phyloP scores from a whole-genome alignment of 2,329 filamentous ascomycete species.

The Lecanicillium sp. region DNA sequence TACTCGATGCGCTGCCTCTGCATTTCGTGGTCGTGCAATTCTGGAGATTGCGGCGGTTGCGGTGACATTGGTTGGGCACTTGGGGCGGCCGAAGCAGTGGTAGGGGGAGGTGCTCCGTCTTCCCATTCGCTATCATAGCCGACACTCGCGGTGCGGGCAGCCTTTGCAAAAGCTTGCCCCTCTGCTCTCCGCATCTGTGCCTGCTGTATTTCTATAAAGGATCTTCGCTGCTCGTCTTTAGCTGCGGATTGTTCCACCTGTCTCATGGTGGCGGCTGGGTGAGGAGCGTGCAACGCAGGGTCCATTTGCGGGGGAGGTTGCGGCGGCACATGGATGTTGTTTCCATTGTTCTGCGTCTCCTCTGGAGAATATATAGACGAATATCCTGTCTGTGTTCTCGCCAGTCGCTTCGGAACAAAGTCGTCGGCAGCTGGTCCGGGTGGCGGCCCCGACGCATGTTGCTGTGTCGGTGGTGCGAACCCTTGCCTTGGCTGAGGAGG shows the following conservation, averaged over 20 bases:
- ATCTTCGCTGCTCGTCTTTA: slow-evolving; percentile 46
- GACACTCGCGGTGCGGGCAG: slow-evolving; percentile 27
- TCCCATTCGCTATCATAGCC: slow-evolving; percentile 25
- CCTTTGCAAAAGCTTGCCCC: slow-evolving; percentile 49
- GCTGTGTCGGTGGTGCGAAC: background rate
- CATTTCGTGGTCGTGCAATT: slow-evolving; percentile 16
- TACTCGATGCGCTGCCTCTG: slow-evolving; percentile 25
- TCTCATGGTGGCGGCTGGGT: slow-evolving; percentile 27
- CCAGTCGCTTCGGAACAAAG: slow-evolving; percentile 47
- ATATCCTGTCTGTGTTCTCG: slow-evolving; percentile 51
- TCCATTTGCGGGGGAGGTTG: slow-evolving; percentile 12
- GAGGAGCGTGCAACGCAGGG: slow-evolving; percentile 19
- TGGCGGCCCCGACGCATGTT: slow-evolving; percentile 6
- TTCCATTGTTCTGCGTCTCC: slow-evolving; percentile 8
- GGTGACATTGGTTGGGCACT: slow-evolving; percentile 14
- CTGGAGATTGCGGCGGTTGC: slow-evolving; percentile 19
- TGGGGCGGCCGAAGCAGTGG: slow-evolving; percentile 12
- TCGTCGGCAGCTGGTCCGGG: slow-evolving; percentile 19
- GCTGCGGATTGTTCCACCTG: slow-evolving; percentile 32
- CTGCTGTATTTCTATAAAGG: slow-evolving; percentile 50
- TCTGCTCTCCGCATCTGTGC: slow-evolving; percentile 55
- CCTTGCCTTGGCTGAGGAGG: slow-evolving; percentile 21
- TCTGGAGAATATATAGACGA: slow-evolving; percentile 20
- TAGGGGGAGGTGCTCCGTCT: slow-evolving; percentile 14
- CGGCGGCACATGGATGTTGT: slow-evolving; percentile 12